Percentiles rank a stretch among this genome's conserved stretches.
Conservation (phyloP, 1,284 basidiomycete genomes). For the Fistulinella cinereoalba region DNA sequence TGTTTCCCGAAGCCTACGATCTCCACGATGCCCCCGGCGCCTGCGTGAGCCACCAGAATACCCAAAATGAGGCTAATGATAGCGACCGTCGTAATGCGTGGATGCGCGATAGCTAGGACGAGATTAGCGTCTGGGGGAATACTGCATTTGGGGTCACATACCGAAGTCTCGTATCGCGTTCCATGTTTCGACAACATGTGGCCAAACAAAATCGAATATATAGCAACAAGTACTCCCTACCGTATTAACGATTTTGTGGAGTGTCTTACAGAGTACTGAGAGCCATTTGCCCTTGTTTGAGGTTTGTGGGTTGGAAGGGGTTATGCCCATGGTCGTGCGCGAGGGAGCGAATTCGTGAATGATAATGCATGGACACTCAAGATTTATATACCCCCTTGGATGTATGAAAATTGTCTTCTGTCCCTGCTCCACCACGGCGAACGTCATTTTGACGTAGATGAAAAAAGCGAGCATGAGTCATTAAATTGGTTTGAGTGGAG, state of each 20-base stretch:
- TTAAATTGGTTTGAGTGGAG: too few relatives aligned
- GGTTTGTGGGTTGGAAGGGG: too few relatives aligned
- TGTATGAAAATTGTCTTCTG: too few relatives aligned
- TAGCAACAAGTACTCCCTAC: rapidly evolving
- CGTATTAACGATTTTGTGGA: neutral
- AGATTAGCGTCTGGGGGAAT: neutral
- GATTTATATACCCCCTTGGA: too few relatives aligned
- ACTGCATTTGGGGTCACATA: neutral
- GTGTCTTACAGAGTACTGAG: rapidly evolving
- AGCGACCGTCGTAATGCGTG: neutral
- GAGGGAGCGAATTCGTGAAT: too few relatives aligned
- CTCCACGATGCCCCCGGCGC: rapidly evolving
- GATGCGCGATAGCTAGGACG: constrained; percentile 1
- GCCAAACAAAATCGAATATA: neutral
- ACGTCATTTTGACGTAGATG: too few relatives aligned
- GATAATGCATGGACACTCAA: too few relatives aligned
- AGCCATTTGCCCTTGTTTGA: neutral
- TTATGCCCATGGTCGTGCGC: too few relatives aligned
- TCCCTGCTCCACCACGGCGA: too few relatives aligned
- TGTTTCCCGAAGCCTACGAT: neutral
- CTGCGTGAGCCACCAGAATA: neutral
- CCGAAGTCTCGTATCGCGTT: neutral
- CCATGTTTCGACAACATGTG: neutral
- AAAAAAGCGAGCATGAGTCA: too few relatives aligned
- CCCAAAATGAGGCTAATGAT: neutral